Base-by-base conservation (phyloP, 345 rosid species). In the Sisymbrium altissimum region DNA sequence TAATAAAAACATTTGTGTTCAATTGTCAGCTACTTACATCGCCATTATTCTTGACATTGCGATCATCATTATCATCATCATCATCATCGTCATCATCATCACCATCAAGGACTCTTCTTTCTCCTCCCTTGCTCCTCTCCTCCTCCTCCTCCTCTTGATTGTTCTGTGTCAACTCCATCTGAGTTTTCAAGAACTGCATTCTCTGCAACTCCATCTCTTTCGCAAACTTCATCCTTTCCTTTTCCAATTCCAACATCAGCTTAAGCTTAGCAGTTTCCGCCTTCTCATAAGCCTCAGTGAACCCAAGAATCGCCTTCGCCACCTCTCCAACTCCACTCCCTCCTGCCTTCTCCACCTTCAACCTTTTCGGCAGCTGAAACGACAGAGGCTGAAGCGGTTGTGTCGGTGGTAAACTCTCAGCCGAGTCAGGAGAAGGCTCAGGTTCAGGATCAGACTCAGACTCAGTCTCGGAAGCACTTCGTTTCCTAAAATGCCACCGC, bases 151-250 rank as follows among this genome's bases (percentile, higher is more conserved):
- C 76, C 1, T 70, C 72, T 46, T 71, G 67, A 82, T 84, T 84
- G 78, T 80, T 76, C 77, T 86, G 86, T 0, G 90, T 80, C 45
- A 91, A 82, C 86, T 89, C 96, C 87, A 85, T 39, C 57, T 95
- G 99, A 52, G 93, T 88, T 78, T 82, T 87, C 92, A 92, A 85
- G 64, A 89, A 90, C 80, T 90, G 96, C 96, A 92, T 95, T 64
- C 93, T 88, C 86, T 91, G 90, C 88, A 89, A 44, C 65, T 95
- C 99, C 81, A 90, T 66, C 79, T 95, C 99, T 76, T 95, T 90
- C 0, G 84, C 86, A 15, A 95, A 95, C 75, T 84, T 81, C 97
- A 95, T 89, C 86, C 93, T 83, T 59, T 90, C 83, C 79, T 91
- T 95, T 76, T 92, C 97, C 91, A 95, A 79, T 74, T 92, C 97